Evolutionary conservation across 805 yeast genomes (phyloP).

Genomic region (Zygosaccharomyces lentus): DNA sequence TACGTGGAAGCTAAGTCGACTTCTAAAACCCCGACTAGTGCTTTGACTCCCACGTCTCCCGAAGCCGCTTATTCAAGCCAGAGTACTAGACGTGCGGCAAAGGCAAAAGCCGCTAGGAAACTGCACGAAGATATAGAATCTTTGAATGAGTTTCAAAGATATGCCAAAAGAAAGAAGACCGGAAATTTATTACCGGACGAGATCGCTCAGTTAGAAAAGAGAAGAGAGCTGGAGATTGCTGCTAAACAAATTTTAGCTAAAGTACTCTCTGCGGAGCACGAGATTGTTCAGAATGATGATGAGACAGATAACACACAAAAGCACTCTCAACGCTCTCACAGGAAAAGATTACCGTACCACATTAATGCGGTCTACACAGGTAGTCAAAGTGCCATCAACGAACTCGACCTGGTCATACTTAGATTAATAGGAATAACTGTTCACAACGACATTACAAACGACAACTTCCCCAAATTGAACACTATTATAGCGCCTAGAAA

Average conservation of each 20-base stretch:
- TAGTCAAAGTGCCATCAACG: slow-evolving; percentile 47
- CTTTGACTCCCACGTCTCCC: slow-evolving; percentile 11
- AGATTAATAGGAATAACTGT: slow-evolving; percentile 55
- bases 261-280: slow-evolving; percentile 9
- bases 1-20: not conserved
- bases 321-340: slow-evolving; percentile 9
- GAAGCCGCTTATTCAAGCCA: slow-evolving; percentile 25
- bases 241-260: slow-evolving; percentile 18
- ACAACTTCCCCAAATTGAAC: slow-evolving; percentile 36
- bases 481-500: slow-evolving; percentile 72
- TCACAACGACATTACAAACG: slow-evolving; percentile 25
- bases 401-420: slow-evolving; percentile 43
- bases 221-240: slow-evolving; percentile 27
- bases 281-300: slow-evolving; percentile 6
- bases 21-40: slow-evolving; percentile 7
- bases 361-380: slow-evolving; percentile 61
- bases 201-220: slow-evolving; percentile 30
- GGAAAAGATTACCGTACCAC: slow-evolving; percentile 33
- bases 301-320: slow-evolving; percentile 13
- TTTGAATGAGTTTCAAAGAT: slow-evolving; percentile 58
- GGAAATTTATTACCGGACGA: slow-evolving; percentile 39
- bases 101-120: slow-evolving; percentile 60
- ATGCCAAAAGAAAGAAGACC: slow-evolving; percentile 41
- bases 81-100: slow-evolving; percentile 47
- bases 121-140: slow-evolving; percentile 67